A percentile compares a stretch with the other conserved stretches of the same genome.
Conservation (phyloP, 169 alveolate genomes). For the Babesia sp. region DNA sequence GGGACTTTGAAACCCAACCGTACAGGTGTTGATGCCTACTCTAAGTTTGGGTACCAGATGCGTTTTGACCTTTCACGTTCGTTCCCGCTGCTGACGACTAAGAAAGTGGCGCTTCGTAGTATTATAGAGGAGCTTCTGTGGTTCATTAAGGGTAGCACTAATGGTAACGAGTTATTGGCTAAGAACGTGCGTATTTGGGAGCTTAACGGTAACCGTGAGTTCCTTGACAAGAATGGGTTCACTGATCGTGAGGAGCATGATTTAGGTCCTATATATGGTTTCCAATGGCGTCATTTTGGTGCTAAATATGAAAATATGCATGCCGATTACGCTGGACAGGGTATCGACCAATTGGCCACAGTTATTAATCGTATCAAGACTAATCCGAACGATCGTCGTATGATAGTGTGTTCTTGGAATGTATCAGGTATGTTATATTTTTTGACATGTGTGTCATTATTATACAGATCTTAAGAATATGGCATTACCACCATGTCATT, state of each 20-base stretch:
- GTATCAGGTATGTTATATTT: slow-evolving; percentile 76
- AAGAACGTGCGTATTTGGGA: slow-evolving; percentile 96
- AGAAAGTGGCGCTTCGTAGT: slow-evolving; percentile 92
- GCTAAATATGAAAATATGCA: slow-evolving; percentile 91
- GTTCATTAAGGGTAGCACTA: slow-evolving; percentile 94
- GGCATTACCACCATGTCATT: slow-evolving; percentile 99
- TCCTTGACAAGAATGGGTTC: slow-evolving; percentile 91
- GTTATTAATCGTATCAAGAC: slow-evolving; percentile 86
- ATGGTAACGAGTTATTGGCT: slow-evolving; percentile 89
- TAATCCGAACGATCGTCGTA: slow-evolving; percentile 92
- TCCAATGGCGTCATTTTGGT: slow-evolving; percentile 97
- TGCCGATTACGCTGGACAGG: slow-evolving; percentile 89
- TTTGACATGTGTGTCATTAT: not conserved
- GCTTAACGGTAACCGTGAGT: slow-evolving; percentile 95
- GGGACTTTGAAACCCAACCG: slow-evolving; percentile 91
- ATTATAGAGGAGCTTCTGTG: slow-evolving; percentile 93
- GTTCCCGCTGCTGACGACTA: slow-evolving; percentile 96
- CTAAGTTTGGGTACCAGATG: slow-evolving; percentile 93
- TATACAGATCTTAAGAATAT: slow-evolving; percentile 84
- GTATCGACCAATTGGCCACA: slow-evolving; percentile 91
- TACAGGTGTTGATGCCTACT: slow-evolving; percentile 87
- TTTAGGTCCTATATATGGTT: slow-evolving; percentile 98
- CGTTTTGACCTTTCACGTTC: slow-evolving; percentile 89
- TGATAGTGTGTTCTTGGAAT: slow-evolving; percentile 95
- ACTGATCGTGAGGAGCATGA: slow-evolving; percentile 94